phyloP scores from a whole-genome alignment of 129 eudicot species.

The Rutidosis leptorrhynchoides region DNA sequence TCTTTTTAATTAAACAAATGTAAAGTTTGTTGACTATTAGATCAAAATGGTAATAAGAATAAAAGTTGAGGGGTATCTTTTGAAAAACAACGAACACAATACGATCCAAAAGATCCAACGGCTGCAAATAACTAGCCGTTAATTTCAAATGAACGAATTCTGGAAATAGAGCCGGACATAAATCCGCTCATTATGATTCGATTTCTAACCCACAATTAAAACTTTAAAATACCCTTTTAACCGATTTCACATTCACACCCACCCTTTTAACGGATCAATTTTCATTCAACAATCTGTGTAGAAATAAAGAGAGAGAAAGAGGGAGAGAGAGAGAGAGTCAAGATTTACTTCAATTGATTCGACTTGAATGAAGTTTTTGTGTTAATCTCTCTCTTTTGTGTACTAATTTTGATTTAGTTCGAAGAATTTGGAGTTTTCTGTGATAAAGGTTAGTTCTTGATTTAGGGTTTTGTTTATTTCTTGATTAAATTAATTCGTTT shows the following conservation, averaged over 20 bases:
- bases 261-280: neutral
- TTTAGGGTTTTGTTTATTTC: slow-evolving; percentile 19
- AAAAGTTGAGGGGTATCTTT: slow-evolving; percentile 7
- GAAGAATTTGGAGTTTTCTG: slow-evolving; percentile 6
- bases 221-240: slow-evolving; percentile 13
- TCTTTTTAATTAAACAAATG: no score
- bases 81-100: slow-evolving; percentile 25
- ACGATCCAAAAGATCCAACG: slow-evolving; percentile 45
- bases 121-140: slow-evolving; percentile 73
- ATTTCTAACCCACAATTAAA: slow-evolving; percentile 25
- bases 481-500: slow-evolving; percentile 1
- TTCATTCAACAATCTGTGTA: slow-evolving; percentile 3
- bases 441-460: slow-evolving; percentile 18
- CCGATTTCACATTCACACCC: slow-evolving; percentile 10
- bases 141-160: slow-evolving; percentile 33
- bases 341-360: slow-evolving; percentile 21
- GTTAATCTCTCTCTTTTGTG: slow-evolving; percentile 34
- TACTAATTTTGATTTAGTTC: neutral
- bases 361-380: slow-evolving; percentile 30
- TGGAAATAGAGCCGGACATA: slow-evolving; percentile 44
- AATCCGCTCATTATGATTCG: slow-evolving; percentile 49
- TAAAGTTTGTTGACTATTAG: no score
- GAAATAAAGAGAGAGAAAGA: slow-evolving; percentile 31
- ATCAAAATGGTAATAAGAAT: no score
- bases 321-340: neutral